Evolutionary conservation across 148 eudicot genomes (phyloP), one percentile per base, ranked within the genome.

Genomic region (Polygonum maritimum): DNA sequence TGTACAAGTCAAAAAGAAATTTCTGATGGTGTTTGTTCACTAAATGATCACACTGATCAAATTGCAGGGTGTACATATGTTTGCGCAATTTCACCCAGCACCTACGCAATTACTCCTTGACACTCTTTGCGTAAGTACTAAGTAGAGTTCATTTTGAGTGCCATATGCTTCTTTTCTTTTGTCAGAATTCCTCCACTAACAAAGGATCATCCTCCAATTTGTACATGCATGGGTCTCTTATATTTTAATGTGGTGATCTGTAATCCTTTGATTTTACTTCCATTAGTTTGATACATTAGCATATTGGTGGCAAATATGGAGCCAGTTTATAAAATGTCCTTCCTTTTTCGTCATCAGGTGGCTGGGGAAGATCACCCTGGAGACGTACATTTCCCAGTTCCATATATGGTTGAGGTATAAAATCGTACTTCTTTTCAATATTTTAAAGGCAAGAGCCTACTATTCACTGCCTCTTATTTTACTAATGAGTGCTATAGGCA

Each of bases 61-160:
- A 57, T 82, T 83, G 75, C 93, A 94, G 98, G 79, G 98, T 94
- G 76, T 94, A 90, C 79, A 94, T 94, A 85, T 87, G 90, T 85
- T 81, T 94, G 84, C 83, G 98, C 74, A 94, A 94, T 77, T 90
- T 88, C 84, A 90, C 93, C 55, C 97, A 92, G 80, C 86, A 92
- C 79, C 82, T 92, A 18, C 86, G 96, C 65, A 86, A 82, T 83
- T 87, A 79, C 77, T 94, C 93, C 1, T 73, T 94, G 85, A 89
- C 97, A 69, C 96, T 95, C 76, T 92, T 95, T 82, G 97, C 97
- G 96, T 94, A 89, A 92, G 97, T 67, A 62, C 94, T 94, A 89
- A 92, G 97, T 67, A 62, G 31, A 57, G 16, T 62, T 62, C 38
- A 11, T 0, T 6, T 62, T 62, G 1, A 21, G 8, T 62, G 0